Evolutionary conservation across 192 early-diverging fungal species (phyloP).

Genomic region (Podila horticola): DNA sequence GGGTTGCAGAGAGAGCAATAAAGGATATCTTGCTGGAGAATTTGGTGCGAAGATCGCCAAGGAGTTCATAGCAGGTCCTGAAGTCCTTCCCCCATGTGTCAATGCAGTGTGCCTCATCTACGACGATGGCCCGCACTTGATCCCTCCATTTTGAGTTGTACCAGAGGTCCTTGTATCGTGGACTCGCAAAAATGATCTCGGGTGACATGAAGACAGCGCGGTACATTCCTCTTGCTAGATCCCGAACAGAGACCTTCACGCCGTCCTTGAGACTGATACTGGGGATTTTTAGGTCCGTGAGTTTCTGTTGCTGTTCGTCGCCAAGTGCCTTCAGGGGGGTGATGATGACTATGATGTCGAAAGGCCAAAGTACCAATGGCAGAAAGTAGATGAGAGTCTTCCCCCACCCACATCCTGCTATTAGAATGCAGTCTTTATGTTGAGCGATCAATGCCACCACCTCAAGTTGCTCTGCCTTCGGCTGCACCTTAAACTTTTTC

Average conservation of each 20-base stretch:
- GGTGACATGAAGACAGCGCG: slow-evolving; percentile 40
- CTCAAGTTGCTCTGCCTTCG: slow-evolving; percentile 9
- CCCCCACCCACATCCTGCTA: slow-evolving; percentile 24
- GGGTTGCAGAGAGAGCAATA: slow-evolving; percentile 3
- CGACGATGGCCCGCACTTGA: background rate
- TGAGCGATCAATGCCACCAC: slow-evolving; percentile 2
- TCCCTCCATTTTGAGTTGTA: slow-evolving; percentile 3
- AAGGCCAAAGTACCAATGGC: slow-evolving; percentile 6
- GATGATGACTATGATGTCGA: slow-evolving; percentile 5
- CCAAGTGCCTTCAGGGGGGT: slow-evolving; percentile 1
- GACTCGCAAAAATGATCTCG: slow-evolving; percentile 4
- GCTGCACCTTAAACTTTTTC: background rate
- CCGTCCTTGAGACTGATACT: background rate
- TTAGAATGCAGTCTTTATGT: slow-evolving; percentile 12
- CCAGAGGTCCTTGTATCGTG: slow-evolving; percentile 13
- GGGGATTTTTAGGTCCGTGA: slow-evolving; percentile 7
- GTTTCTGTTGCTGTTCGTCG: slow-evolving; percentile 6
- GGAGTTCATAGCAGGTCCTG: background rate
- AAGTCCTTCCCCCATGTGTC: slow-evolving; percentile 7
- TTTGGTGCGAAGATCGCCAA: slow-evolving; percentile 1
- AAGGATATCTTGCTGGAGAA: background rate
- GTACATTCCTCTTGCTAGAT: background rate
- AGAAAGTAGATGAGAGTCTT: slow-evolving; percentile 16
- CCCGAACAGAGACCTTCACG: background rate
- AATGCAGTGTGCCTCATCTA: slow-evolving; percentile 28